Conservation (phyloP, 257 asterid species). For the Craterostigma plantagineum region DNA sequence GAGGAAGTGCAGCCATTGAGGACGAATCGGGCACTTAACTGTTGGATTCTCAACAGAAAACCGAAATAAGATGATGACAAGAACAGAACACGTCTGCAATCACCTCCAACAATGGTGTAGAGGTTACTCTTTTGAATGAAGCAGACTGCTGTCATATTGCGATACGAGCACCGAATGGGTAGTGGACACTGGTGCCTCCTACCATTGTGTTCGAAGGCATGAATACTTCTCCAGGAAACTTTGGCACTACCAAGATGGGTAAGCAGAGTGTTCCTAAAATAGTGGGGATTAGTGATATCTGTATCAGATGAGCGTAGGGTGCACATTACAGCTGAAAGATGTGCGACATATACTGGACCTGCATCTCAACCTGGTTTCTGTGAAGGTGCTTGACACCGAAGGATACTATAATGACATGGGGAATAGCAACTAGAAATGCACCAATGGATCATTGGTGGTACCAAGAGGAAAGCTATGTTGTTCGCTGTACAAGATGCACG, state of each 20-base stretch:
- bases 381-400: not conserved
- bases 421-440: not conserved
- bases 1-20: not conserved
- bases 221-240: not conserved
- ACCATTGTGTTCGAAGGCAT: not conserved
- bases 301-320: not conserved
- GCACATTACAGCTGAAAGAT: not conserved
- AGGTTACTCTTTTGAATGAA: not conserved
- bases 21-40: not conserved
- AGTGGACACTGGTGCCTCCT: not conserved
- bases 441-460: not conserved
- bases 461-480: not conserved
- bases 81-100: too few relatives aligned
- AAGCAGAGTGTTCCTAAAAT: not conserved
- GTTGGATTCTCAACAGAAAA: not conserved
- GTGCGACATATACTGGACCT: not conserved
- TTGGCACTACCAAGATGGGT: slow-evolving; percentile 1
- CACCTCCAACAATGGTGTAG: not conserved
- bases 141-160: not conserved
- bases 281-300: not conserved
- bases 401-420: not conserved
- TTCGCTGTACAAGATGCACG: not conserved
- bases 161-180: not conserved
- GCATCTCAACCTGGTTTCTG: not conserved
- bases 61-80: not conserved